These are phyloP conservation scores for Irpex sp. DNA, from an alignment of 1,284 basidiomycete genomes.

Conservation along the genomic window DNA sequence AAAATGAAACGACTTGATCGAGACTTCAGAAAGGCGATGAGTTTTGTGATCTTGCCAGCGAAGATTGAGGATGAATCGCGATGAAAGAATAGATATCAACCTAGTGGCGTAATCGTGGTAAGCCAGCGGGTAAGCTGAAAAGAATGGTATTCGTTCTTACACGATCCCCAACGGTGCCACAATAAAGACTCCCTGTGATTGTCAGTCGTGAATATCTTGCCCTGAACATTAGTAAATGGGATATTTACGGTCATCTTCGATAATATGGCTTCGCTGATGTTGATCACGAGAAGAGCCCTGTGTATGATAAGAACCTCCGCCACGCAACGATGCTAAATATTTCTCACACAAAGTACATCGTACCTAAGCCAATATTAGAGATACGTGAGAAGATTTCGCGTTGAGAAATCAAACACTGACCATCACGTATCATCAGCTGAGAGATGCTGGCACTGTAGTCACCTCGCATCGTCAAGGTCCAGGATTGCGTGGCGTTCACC, in stretches of 20 bases:
- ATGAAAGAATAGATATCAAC: constrained; percentile 2
- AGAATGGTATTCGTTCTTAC: too few relatives aligned
- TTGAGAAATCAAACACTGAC: not conserved
- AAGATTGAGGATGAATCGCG: constrained; percentile 6
- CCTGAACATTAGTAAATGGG: too few relatives aligned
- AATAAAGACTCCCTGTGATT: too few relatives aligned
- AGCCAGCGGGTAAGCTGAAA: too few relatives aligned
- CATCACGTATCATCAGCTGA: not conserved
- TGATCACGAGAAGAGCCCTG: not conserved
- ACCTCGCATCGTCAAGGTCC: not conserved
- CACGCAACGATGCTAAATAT: not conserved
- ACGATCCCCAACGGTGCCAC: too few relatives aligned
- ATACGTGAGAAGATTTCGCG: not conserved
- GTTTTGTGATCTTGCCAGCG: not conserved
- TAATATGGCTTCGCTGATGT: not conserved
- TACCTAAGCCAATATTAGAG: not conserved
- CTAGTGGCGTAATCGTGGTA: not conserved
- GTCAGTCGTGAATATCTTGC: too few relatives aligned
- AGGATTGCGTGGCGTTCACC: not conserved
- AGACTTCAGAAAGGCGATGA: not conserved
- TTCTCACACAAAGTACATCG: constrained; percentile 1
- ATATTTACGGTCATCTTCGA: not conserved
- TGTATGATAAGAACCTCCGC: too few relatives aligned
- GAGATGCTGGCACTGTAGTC: not conserved
- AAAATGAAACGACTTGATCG: not conserved